Percentiles rank a stretch among this genome's conserved stretches.
These are phyloP conservation scores for Closterium sp. DNA, from an alignment of 139 green algal genomes.

Conservation along the genomic window DNA sequence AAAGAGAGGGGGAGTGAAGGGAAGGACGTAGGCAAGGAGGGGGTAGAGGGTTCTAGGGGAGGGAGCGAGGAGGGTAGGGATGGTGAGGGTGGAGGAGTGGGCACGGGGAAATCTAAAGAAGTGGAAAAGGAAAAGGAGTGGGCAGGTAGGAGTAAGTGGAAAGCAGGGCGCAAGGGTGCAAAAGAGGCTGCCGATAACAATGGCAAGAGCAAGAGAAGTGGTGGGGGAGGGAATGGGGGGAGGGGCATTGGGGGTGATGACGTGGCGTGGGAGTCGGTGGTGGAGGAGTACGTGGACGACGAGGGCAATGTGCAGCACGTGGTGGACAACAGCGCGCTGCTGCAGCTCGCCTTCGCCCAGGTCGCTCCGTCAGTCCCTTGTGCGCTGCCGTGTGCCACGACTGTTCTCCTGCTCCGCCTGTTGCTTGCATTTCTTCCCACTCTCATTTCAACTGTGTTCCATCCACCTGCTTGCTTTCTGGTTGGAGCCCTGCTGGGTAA, in stretches of 20 bases:
- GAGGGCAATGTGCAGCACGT: neutral
- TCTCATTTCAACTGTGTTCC: no score
- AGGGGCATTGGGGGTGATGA: neutral
- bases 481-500: neutral
- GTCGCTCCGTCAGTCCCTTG: neutral
- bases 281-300: neutral
- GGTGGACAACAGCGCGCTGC: neutral
- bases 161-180: neutral
- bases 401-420: no score
- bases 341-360: neutral
- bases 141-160: neutral
- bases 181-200: neutral
- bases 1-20: neutral
- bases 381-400: no score
- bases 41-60: no score
- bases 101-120: neutral
- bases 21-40: neutral
- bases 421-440: no score
- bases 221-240: neutral
- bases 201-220: neutral
- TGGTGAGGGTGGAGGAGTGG: neutral
- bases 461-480: no score
- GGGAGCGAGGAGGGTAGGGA: neutral
- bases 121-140: neutral
- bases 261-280: neutral